Conservation (phyloP, 192 early-diverging fungal species). For the Piromyces finnis region DNA sequence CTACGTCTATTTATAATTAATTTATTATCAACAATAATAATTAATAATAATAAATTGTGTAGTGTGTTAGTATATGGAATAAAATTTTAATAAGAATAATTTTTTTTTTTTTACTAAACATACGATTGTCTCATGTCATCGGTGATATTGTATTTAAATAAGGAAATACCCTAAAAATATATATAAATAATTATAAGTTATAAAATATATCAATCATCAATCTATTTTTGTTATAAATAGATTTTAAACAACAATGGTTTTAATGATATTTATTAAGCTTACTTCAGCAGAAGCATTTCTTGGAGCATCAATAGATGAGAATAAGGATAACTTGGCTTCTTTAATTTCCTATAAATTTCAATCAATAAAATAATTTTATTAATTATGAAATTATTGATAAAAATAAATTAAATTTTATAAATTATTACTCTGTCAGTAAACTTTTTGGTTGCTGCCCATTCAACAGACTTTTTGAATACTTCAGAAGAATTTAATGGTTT, state of each 20-base stretch:
- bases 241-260: no score
- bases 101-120: no score
- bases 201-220: no score
- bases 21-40: no score
- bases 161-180: constrained; percentile 37
- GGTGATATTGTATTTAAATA: constrained; percentile 56
- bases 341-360: constrained; percentile 44
- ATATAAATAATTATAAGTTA: not conserved
- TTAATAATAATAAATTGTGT: no score
- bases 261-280: no score
- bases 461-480: constrained; percentile 39
- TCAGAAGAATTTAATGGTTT: constrained; percentile 48
- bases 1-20: no score
- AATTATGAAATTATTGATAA: constrained; percentile 8
- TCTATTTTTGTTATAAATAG: no score
- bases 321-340: constrained; percentile 81
- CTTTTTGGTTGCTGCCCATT: constrained; percentile 35
- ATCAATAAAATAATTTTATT: not conserved
- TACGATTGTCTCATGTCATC: constrained; percentile 74
- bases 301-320: constrained; percentile 71
- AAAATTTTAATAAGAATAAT: no score
- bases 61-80: no score
- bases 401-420: not conserved
- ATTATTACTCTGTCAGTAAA: constrained; percentile 9
- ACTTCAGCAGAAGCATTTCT: constrained; percentile 59